These are phyloP conservation scores for Cucumis sativus DNA, from an alignment of 306 rosid species.

Conservation along the genomic window DNA sequence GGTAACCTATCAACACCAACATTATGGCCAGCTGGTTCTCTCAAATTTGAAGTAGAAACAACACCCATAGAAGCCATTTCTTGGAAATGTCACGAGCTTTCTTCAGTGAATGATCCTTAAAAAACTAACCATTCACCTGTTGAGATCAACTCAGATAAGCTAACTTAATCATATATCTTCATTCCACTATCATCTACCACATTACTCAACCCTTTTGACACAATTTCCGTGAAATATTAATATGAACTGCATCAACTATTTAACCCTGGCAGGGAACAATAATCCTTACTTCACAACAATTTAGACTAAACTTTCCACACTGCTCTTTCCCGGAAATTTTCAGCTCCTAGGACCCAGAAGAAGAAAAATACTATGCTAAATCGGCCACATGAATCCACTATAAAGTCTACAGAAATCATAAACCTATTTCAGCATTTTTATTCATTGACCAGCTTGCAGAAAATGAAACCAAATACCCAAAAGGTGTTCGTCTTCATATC, in stretches of 20 bases:
- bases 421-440: not conserved
- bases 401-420: not conserved
- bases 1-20: constrained; percentile 78
- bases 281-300: not conserved
- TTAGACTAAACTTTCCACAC: not conserved
- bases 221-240: not conserved
- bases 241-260: not conserved
- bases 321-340: not conserved
- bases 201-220: not conserved
- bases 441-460: not conserved
- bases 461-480: not conserved
- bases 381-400: not conserved
- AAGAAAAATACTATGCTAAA: not conserved
- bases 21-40: constrained; percentile 54
- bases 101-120: constrained; percentile 15
- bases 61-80: constrained; percentile 77
- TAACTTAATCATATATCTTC: not conserved
- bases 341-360: not conserved
- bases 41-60: constrained; percentile 55
- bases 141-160: constrained; percentile 10
- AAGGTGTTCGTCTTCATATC: not conserved
- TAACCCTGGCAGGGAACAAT: not conserved
- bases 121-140: constrained; percentile 45
- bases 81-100: constrained; percentile 7
- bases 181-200: not conserved